A percentile compares a stretch with the other conserved stretches of the same genome.
Evolutionary conservation across 2,329 filamentous ascomycete species (phyloP).

Genomic region (Xylariales sp.): DNA sequence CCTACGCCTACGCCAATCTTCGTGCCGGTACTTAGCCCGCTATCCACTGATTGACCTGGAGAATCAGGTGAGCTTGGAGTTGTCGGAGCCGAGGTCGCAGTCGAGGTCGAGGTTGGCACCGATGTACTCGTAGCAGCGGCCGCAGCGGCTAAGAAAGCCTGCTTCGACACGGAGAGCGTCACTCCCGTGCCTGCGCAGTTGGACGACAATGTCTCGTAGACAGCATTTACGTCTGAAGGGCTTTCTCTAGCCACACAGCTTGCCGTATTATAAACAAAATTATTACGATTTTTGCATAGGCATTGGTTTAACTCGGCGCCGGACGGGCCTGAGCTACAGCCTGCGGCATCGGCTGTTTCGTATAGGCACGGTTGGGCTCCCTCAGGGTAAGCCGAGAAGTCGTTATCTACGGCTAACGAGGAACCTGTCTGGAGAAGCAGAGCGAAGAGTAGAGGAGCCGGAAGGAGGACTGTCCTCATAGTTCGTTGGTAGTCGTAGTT

Average conservation of each 20-base stretch:
- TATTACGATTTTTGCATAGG: constrained; percentile 61
- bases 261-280: constrained; percentile 62
- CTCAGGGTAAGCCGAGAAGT: constrained; percentile 59
- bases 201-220: constrained; percentile 57
- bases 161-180: constrained; percentile 56
- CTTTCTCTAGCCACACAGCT: constrained; percentile 57
- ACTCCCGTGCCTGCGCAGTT: constrained; percentile 60
- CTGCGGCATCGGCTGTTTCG: constrained; percentile 53
- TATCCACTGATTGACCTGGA: constrained; percentile 25
- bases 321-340: constrained; percentile 55
- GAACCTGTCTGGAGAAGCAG: constrained; percentile 46
- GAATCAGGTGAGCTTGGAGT: constrained; percentile 28
- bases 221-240: constrained; percentile 53
- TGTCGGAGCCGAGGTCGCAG: background rate
- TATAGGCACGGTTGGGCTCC: constrained; percentile 58
- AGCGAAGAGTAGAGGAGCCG: constrained; percentile 44
- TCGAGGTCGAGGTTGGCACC: constrained; percentile 35
- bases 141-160: constrained; percentile 55
- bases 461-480: constrained; percentile 42
- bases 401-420: constrained; percentile 49
- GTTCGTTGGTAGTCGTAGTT: constrained; percentile 7
- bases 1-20: constrained; percentile 57
- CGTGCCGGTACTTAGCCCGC: constrained; percentile 50
- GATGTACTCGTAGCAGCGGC: constrained; percentile 40
- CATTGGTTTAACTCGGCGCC: constrained; percentile 59